Evolutionary conservation across 2,329 filamentous ascomycete genomes (phyloP), one percentile per base, ranked within the genome.

Genomic region (Dendrostoma leiphaemia): DNA sequence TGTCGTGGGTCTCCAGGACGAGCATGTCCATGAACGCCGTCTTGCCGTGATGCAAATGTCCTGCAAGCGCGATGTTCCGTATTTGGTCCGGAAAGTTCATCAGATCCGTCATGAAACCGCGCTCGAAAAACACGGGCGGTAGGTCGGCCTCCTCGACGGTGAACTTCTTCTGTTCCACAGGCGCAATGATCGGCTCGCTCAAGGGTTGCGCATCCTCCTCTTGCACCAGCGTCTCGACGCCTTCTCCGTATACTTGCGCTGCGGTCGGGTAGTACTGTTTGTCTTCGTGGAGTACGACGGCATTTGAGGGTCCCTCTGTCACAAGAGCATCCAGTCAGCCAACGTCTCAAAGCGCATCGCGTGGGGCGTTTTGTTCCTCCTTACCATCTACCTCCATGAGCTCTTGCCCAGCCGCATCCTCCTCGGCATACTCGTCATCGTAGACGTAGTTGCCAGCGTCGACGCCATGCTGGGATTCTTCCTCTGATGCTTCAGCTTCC

Each of bases 221-320:
- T 67, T 97, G 90, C 34, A 99, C 93, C 71, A 96, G 76, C 1
- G 93, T 94, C 74, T 99, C 94, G 64, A 99, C 94, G 73, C 94
- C 92, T 63, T 86, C 82, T 49, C 94, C 94, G 69, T 97, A 99
- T 38, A 96, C 86, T 71, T 99, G 94, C 67, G 93, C 87, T 53
- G 94, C 94, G n/a, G 92, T 96, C 28, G 94, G 94, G 69, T 99
- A 99, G 73, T 99, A 99, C 70, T 97, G 94, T 72, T 99, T 99
- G 75, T 99, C 94, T 78, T 99, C 94, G 74, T 99, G 94, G 43
- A 99, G 82, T 54, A 99, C 83, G n/a, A 99, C 91, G 48, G 94
- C 93, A 71, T 97, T 99, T 5, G 92, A 97, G 3, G 93, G 90
- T 13, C 89, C 91, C 70, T 91, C 84, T 82, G 61, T 58, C 45